Evolutionary conservation across 305 asterid genomes (phyloP), one percentile per base, ranked within the genome.

Genomic region (Rubia occidens): DNA sequence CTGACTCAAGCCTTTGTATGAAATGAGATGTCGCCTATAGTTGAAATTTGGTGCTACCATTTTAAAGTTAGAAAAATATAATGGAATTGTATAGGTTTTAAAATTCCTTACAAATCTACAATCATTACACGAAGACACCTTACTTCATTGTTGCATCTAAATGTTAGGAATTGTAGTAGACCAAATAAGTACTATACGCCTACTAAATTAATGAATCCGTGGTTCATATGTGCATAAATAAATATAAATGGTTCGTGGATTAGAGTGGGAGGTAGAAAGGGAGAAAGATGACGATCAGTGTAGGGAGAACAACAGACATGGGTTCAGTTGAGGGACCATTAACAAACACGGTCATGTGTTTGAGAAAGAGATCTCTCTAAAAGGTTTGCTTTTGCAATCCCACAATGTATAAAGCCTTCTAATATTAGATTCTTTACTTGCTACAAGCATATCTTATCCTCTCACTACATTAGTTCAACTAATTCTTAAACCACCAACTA

Each of bases 261-360:
- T 32, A 51, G 6, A 6, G 11, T 18, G 58, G 40, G n/a, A 65
- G 53, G 64, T 72, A 65, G 43, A 60, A 64, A 37, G 47, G 72
- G n/a, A 64, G 75, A 74, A 74, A 24, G 74, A 78, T 85, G 84
- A 76, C 72, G 78, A 76, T 85, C 79, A 70, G 8, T 86, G 96
- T 85, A 81, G 93, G 95, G 90, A 80, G 84, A 88, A 86, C 86
- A 65, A 82, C 88, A 82, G 88, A 87, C 95, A 87, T 73, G 74
- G 79, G 73, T 71, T 71, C 13, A 59, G 37, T 56, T 56, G 70
- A 78, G 89, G 90, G 85, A 77, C 87, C 83, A 84, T 79, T 59
- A 2, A 14, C 2, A 18, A 61, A 56, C 51, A 69, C 45, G 71
- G 66, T 71, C 70, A 40, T 59, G 37, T 62, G 69, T 17, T 47